Base-by-base conservation (phyloP, 169 alveolate genomes). In the Amoebophrya sp. region DNA sequence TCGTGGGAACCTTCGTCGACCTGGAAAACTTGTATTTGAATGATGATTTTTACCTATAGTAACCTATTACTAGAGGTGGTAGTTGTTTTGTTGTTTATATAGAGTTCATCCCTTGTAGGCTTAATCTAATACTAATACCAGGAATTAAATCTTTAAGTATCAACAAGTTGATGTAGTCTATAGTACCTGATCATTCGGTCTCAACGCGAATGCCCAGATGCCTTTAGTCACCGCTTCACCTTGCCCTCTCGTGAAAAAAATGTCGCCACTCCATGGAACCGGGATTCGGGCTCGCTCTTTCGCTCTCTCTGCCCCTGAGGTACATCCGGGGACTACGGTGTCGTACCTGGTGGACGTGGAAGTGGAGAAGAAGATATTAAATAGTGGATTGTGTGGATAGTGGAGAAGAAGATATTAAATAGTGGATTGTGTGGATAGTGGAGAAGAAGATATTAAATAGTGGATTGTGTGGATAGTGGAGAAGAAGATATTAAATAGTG, bases 191-290 rank as follows among this genome's bases (percentile, higher is more conserved):
- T 65, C 83, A 26, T 65, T 65, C n/a, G 83, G 83, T 65, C 83
- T 65, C 12, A 65, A 36, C 83, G 83, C 83, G 83, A 65, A 65
- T 10, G 83, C 83, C 83, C 83, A 65, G 83, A 65, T 65, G 26
- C 83, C 83, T 65, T 65, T 65, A 36, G 83, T 65, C 0, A 65
- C 83, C 2, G 83, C 83, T 65, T 65, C 83, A 26, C 83, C 83
- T 65, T 65, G 38, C 2, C 83, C 83, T 26, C 83, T 29, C 83
- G 83, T 65, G 83, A 65, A 65, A 65, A 65, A 65, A 65, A 65
- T 65, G 83, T 65, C 83, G 33, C 83, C 83, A 6, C 39, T 65
- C 83, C 83, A 65, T 12, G 83, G 83, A 1, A 65, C 83, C 33
- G 83, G 83, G 26, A 65, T 65, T 6, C n/a, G 38, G 18, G 38